phyloP scores from a whole-genome alignment of 495 filamentous ascomycete genomes.

The Penicillium cataractarum region DNA sequence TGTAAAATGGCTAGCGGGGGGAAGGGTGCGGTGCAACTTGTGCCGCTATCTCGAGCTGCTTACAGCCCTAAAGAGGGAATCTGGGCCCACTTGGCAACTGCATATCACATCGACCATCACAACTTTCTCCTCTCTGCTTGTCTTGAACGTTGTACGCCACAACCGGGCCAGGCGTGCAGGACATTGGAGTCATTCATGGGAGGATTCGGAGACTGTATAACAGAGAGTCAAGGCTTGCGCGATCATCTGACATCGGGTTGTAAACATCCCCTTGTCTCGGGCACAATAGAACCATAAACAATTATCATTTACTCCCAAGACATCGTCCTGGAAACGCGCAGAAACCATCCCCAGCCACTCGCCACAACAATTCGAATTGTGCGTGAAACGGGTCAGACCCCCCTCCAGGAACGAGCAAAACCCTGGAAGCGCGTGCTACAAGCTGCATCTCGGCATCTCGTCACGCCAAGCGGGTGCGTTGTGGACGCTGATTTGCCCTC shows the following conservation, averaged over 20 bases:
- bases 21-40: neutral
- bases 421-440: slow-evolving; percentile 25
- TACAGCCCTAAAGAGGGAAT: neutral
- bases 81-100: slow-evolving; percentile 15
- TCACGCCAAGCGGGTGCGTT: slow-evolving; percentile 29
- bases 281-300: slow-evolving; percentile 8
- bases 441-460: slow-evolving; percentile 26
- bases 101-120: slow-evolving; percentile 14
- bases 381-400: slow-evolving; percentile 15
- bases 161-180: neutral
- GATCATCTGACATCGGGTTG: slow-evolving; percentile 25
- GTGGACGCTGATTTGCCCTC: slow-evolving; percentile 26
- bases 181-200: neutral
- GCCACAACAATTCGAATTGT: slow-evolving; percentile 20
- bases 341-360: slow-evolving; percentile 5
- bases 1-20: neutral
- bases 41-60: neutral
- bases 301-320: neutral
- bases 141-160: neutral
- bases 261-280: slow-evolving; percentile 16
- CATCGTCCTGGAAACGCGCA: neutral
- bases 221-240: slow-evolving; percentile 14
- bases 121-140: neutral
- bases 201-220: neutral
- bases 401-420: neutral